Evolutionary conservation across 306 rosid species (phyloP).

Genomic region (Trichosanthes truncata): DNA sequence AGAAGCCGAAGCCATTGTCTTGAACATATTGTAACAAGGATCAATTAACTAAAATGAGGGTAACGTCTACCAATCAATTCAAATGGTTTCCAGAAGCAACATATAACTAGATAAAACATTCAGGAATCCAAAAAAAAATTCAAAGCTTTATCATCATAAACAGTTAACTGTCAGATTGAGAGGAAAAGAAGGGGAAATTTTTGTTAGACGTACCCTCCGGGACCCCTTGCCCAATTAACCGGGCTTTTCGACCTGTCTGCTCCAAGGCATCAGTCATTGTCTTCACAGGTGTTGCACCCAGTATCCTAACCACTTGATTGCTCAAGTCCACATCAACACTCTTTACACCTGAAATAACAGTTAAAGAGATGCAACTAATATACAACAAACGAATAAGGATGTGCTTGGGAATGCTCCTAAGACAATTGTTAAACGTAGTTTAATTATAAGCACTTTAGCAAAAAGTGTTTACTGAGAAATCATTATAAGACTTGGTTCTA

Average conservation of each 20-base stretch:
- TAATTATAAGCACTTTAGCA: neutral
- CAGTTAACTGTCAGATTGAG: neutral
- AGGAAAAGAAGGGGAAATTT: neutral
- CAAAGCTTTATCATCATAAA: neutral
- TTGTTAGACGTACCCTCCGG: constrained; percentile 51
- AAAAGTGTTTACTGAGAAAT: neutral
- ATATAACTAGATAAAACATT: neutral
- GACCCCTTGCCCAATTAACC: constrained; percentile 86
- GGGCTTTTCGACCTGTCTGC: constrained; percentile 71
- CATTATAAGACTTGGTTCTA: neutral
- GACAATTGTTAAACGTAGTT: neutral
- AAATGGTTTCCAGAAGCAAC: neutral
- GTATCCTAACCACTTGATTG: constrained; percentile 81
- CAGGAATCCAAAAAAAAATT: neutral
- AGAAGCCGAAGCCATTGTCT: neutral
- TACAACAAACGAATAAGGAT: neutral
- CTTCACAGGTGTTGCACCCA: constrained; percentile 74
- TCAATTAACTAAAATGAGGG: neutral
- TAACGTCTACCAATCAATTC: neutral
- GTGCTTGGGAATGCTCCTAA: neutral
- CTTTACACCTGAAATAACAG: constrained; percentile 48
- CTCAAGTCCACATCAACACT: constrained; percentile 67
- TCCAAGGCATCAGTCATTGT: constrained; percentile 83
- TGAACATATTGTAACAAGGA: neutral
- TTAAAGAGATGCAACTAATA: neutral